phyloP scores from a whole-genome alignment of 2,329 filamentous ascomycete genomes.

The Neonectria hederae region DNA sequence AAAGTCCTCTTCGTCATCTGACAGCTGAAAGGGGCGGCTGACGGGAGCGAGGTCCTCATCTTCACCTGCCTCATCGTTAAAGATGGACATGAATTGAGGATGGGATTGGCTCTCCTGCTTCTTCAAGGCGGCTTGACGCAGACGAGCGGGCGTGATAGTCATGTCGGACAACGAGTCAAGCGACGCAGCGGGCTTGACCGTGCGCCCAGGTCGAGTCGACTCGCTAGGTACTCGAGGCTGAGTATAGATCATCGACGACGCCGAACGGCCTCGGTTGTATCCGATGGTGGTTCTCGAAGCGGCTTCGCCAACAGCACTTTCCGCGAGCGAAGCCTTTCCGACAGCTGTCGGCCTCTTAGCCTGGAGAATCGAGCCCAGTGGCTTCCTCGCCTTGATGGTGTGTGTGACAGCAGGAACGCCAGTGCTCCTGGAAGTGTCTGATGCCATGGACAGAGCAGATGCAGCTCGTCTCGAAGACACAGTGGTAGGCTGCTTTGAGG shows the following conservation, averaged over 20 bases:
- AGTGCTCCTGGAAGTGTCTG: slow-evolving; percentile 34
- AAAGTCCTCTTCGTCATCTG: slow-evolving; percentile 64
- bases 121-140: slow-evolving; percentile 39
- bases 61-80: slow-evolving; percentile 61
- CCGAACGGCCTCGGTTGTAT: slow-evolving; percentile 79
- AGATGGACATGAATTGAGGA: slow-evolving; percentile 67
- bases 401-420: slow-evolving; percentile 15
- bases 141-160: slow-evolving; percentile 59
- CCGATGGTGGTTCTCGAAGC: slow-evolving; percentile 85
- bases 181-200: slow-evolving; percentile 28
- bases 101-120: slow-evolving; percentile 45
- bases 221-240: slow-evolving; percentile 31
- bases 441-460: slow-evolving; percentile 58
- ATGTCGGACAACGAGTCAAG: slow-evolving; percentile 40
- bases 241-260: slow-evolving; percentile 56
- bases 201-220: slow-evolving; percentile 24
- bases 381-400: slow-evolving; percentile 37
- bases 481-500: slow-evolving; percentile 40
- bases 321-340: slow-evolving; percentile 60
- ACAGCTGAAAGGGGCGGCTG: slow-evolving; percentile 32
- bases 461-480: slow-evolving; percentile 62
- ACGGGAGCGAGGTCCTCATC: slow-evolving; percentile 45
- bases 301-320: slow-evolving; percentile 69
- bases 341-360: slow-evolving; percentile 45
- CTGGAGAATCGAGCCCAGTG: slow-evolving; percentile 45